Base-by-base conservation (phyloP, 768 basidiomycete genomes). In the Tylopilus sp. region DNA sequence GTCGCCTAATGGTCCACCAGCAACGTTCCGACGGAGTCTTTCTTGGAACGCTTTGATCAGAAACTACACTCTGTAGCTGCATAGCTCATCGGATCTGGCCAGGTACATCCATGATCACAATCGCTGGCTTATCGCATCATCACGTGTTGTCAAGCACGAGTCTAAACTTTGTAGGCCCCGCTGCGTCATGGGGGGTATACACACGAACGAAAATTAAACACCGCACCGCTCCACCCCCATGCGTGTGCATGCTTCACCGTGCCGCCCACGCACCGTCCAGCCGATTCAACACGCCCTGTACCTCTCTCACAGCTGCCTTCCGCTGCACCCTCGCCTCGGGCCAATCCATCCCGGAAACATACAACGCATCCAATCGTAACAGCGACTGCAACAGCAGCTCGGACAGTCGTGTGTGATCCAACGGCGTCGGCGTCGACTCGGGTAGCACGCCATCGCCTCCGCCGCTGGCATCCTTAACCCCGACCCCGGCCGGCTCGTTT, bases 381-480 rank as follows among this genome's bases (percentile, higher is more conserved):
- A 98, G 75, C n/a, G 83, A 78, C 65, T 97, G 94, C 22, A 97
- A 76, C 22, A 98, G 77, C 50, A 91, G 70, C 70, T 98, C 95
- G 22, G 80, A 83, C 46, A 98, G 71, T 17, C 89, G 71, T 12
- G 72, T 69, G 56, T 83, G 80, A 48, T 79, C 76, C n/a, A 56
- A 0, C 36, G 60, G 45, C 10, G 63, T 61, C 20, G 59, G 50
- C n/a, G n/a, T 18, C 6, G 46, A 26, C 25, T 0, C 23, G 5
- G 25, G 9, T 11, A 1, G 8, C 25, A 21, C 3, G 35, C n/a
- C n/a, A 7, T 12, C n/a, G 2, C 35, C 35, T n/a, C 15, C n/a
- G 5, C n/a, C 35, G 3, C 6, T 2, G 7, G 5, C 41, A 28
- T 25, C 41, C 41, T 10, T 31, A 9, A 12, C 31, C 31, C 15